phyloP scores from a whole-genome alignment of 352 stramenopile genomes.

The Phytophthora podocarpi region DNA sequence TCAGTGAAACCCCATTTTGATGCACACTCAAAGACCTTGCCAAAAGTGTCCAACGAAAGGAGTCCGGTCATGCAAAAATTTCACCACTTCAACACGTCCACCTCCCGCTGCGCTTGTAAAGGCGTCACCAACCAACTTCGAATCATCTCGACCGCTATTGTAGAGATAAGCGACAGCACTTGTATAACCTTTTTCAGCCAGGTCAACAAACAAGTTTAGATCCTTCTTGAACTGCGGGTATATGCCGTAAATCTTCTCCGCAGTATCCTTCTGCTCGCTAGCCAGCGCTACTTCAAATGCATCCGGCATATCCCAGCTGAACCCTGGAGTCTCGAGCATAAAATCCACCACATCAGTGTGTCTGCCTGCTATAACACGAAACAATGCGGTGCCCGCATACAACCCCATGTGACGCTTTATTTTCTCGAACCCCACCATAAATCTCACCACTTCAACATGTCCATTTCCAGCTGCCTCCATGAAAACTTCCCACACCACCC shows the following conservation, averaged over 20 bases:
- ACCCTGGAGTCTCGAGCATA: neutral
- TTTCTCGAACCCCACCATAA: neutral
- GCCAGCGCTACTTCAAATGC: neutral
- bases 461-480: neutral
- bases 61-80: no score
- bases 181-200: neutral
- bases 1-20: no score
- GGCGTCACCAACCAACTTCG: neutral
- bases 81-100: neutral
- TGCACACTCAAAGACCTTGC: no score
- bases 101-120: neutral
- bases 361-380: conserved; percentile 19
- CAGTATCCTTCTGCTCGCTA: neutral
- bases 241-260: neutral
- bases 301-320: neutral
- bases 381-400: no score
- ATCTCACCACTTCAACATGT: neutral
- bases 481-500: neutral
- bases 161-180: conserved; percentile 2
- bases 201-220: neutral
- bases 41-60: no score
- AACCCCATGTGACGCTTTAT: neutral
- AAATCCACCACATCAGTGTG: conserved; percentile 17
- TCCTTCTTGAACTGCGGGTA: neutral
- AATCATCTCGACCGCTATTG: neutral